These are phyloP conservation scores for Lepidopterella palustris DNA, from an alignment of 495 filamentous ascomycete species.

Conservation along the genomic window DNA sequence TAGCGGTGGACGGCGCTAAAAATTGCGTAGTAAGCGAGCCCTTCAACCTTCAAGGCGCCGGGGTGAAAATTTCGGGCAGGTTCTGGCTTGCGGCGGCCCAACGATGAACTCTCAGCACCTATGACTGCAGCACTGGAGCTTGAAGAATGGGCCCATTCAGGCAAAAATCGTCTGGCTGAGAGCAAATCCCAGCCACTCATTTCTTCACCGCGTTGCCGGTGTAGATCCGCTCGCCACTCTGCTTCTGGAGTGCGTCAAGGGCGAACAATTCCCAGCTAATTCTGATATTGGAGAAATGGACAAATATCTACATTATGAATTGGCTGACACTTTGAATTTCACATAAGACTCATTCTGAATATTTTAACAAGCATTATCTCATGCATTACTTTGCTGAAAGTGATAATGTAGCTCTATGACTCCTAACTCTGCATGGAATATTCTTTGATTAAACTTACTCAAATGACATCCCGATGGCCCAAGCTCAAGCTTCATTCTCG, in stretches of 20 bases:
- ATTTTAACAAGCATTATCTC: not conserved
- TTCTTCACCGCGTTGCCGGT: not conserved
- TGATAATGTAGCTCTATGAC: too few relatives aligned
- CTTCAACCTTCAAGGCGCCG: not conserved
- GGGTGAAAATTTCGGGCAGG: not conserved
- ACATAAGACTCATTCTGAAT: not conserved
- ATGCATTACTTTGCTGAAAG: too few relatives aligned
- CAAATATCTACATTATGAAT: not conserved
- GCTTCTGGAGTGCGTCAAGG: not conserved
- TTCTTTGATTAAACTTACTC: too few relatives aligned
- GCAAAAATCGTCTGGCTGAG: not conserved
- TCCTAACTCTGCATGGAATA: too few relatives aligned
- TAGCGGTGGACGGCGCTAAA: constrained; percentile 5
- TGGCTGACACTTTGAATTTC: not conserved
- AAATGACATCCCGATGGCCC: not conserved
- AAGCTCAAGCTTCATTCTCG: not conserved
- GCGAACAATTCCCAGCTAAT: not conserved
- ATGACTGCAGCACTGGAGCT: not conserved
- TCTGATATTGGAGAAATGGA: not conserved
- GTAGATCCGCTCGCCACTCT: not conserved
- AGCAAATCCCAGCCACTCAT: not conserved
- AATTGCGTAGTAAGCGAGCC: constrained; percentile 2
- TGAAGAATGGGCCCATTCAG: not conserved
- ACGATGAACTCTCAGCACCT: not conserved
- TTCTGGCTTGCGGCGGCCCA: constrained; percentile 1